phyloP scores from a whole-genome alignment of 2,329 filamentous ascomycete genomes.

The Ophiostoma perfectum region DNA sequence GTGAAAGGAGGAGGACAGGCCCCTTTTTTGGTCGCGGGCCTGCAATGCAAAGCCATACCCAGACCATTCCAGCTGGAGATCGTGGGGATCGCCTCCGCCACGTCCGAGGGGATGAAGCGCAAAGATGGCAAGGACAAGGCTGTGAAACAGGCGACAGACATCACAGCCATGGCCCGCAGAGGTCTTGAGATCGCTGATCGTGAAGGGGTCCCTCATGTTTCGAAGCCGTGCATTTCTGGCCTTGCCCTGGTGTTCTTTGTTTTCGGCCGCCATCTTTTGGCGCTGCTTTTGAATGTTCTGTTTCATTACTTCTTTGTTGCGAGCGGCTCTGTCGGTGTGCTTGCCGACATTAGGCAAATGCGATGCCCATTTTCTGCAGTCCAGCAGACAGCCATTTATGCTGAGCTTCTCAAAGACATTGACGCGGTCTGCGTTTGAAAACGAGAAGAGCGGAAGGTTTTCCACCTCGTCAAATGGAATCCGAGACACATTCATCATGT shows the following conservation, averaged over 20 bases:
- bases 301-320: background rate
- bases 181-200: background rate
- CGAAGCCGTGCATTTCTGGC: background rate
- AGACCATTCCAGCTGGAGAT: background rate
- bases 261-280: constrained; percentile 4
- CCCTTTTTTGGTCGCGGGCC: background rate
- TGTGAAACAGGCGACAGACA: background rate
- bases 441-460: background rate
- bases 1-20: background rate
- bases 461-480: background rate
- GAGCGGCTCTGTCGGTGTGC: background rate
- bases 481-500: background rate
- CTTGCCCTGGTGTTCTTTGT: background rate
- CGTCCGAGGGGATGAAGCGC: background rate
- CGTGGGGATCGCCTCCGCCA: background rate
- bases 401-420: background rate
- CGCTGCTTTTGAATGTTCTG: background rate
- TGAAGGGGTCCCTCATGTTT: background rate
- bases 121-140: background rate
- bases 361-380: background rate
- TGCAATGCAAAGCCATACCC: background rate
- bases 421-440: background rate
- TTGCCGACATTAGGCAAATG: background rate
- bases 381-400: background rate
- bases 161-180: background rate